A percentile compares a stretch with the other conserved stretches of the same genome.
phyloP scores from a whole-genome alignment of 2,329 filamentous ascomycete genomes.

The Nakataea oryzae region DNA sequence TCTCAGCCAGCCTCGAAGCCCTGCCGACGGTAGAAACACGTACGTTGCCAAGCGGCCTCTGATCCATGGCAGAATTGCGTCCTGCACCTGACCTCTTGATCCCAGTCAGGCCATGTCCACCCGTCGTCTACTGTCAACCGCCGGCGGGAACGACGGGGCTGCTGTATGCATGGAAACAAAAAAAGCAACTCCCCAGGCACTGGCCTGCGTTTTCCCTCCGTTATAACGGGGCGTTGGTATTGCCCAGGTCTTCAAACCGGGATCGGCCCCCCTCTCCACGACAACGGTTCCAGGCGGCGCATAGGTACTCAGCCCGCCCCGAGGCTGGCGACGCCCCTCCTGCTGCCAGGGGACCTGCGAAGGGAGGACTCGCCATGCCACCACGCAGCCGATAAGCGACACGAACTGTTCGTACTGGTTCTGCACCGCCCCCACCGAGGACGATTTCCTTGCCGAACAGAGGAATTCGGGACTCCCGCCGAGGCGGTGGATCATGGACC shows the following conservation, averaged over 20 bases:
- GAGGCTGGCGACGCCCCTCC: constrained; percentile 17
- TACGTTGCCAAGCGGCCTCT: neutral
- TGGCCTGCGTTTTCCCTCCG: constrained; percentile 5
- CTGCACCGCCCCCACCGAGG: constrained; percentile 17
- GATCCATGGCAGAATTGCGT: neutral
- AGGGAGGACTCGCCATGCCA: constrained; percentile 17
- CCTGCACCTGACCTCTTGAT: too few species aligned
- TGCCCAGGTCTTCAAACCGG: neutral
- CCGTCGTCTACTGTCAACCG: too few species aligned
- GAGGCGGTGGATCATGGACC: constrained; percentile 38
- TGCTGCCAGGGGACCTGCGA: constrained; percentile 14
- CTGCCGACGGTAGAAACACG: neutral
- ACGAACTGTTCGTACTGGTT: constrained; percentile 20
- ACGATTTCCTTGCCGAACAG: constrained; percentile 25
- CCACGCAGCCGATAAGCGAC: constrained; percentile 18
- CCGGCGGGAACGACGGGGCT: too few species aligned
- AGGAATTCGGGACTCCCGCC: constrained; percentile 29
- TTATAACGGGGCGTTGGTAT: constrained; percentile 10
- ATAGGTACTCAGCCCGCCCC: too few species aligned
- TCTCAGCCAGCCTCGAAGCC: too few species aligned
- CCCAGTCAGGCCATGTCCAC: neutral
- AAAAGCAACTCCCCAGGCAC: neutral
- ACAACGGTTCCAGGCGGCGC: constrained; percentile 14
- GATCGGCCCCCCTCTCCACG: constrained; percentile 7
- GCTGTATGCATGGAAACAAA: neutral